Base-by-base conservation (phyloP, 1,139 yeast species). In the Magnusiomyces ingens region DNA sequence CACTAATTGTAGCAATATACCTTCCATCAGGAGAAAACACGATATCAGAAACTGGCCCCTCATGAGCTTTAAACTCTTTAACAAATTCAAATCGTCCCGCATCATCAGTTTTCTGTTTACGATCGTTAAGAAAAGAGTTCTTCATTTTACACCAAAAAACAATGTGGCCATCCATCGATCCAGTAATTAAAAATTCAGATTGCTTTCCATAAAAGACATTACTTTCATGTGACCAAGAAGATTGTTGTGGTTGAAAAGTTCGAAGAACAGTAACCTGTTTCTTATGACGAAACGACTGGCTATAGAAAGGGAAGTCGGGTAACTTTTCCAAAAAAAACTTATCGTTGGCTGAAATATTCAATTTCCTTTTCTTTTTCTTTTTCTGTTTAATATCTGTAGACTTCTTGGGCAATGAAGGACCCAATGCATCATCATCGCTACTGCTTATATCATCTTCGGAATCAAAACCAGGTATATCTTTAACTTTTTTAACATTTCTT, bases 91-190 rank as follows among this genome's bases (percentile, higher is more conserved):
- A 58, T 37, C 65, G 67, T 1, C 67, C 66, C 12, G 37, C 18
- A 13, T 41, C 36, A 5, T 37, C 41, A 15, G 21, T n/a, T 11
- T 8, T 21, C 32, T 55, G 48, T 19, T 55, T 52, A 15, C 54
- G 45, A n/a, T 46, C 48, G 2, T 42, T 38, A 8, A 38, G 49
- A 4, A 45, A 42, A 3, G 50, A 19, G 0, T 55, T 51, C 12
- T 51, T 56, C 26, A 54, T 43, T 36, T 61, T 46, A 57, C 61
- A 64, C 79, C 79, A 76, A 59, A 76, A 72, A 59, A 73, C 75
- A 48, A 76, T 62, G 19, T 61, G 56, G 1, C 80, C 80, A 52
- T 74, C 76, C 26, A 49, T 57, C n/a, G 74, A 69, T 1, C 75
- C 74, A 0, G 75, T 65, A 11, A 71, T 64, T 1, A 75, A 54